Base-by-base conservation (phyloP, 2,329 filamentous ascomycete genomes). In the Arthrobotrys sinensis region DNA sequence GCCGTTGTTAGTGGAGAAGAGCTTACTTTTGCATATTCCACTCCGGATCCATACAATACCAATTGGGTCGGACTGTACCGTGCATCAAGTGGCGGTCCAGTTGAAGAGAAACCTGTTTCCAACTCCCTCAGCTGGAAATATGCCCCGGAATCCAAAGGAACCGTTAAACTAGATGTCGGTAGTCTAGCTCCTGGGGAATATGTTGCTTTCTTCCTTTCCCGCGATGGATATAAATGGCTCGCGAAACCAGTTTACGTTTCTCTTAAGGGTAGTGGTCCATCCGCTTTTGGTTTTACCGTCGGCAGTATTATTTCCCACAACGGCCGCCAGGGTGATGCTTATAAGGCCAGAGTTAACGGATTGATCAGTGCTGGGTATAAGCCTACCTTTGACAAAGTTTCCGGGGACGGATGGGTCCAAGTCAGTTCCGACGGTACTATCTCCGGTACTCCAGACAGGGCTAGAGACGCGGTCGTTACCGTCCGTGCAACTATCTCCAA, bases 151-250 rank as follows among this genome's bases (percentile, higher is more conserved):
- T 38, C 75, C 0, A 48, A 82, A 4, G 88, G 94, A 97, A 83
- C 90, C 88, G 83, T 95, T 92, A 43, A 97, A 90, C 84, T 91
- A 91, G 82, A 94, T 95, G 83, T 92, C 92, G 80, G 97, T 87
- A 85, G 95, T 90, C 86, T 93, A 90, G 86, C 94, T 89, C 82
- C 93, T 93, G 77, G 92, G 85, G 32, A 81, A 57, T 76, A 89
- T 87, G 82, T 90, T 91, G 85, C 93, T 88, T 65, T 93, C 89
- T 80, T 97, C 92, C 76, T 91, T 90, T 81, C 96, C 95, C 85
- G 91, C 92, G 82, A 97, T 90, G 83, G 82, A 4, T 86, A 86
- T 80, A 81, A 81, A 48, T 84, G 83, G 82, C 82, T 86, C 2
- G 82, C 84, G 0, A 80, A 82, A 8, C 84, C 85, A 1, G 76